Base-by-base conservation (phyloP, 768 basidiomycete species). In the Paxillus rubicundulus region DNA sequence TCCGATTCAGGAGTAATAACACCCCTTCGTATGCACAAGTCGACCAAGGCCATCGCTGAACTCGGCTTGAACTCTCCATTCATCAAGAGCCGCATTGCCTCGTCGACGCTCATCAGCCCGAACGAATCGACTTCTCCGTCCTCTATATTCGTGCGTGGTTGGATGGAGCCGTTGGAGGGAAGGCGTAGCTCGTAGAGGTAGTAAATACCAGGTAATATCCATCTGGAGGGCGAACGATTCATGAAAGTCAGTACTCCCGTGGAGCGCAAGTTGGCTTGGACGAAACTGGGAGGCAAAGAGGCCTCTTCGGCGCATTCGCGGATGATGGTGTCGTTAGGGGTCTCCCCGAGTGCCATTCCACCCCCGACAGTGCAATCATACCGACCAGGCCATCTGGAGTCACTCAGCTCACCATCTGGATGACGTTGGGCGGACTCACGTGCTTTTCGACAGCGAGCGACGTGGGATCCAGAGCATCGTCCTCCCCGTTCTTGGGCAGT, bases 311-410 rank as follows among this genome's bases (percentile, higher is more conserved):
- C 61, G 38, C 71, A 72, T 61, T 77, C 76, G 3, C 72, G 74
- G 36, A 77, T 38, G 48, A 76, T 72, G 9, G 73, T 73, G 9
- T 64, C 56, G 12, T 66, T 42, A 0, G 75, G 69, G 1, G 65
- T 62, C 49, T 76, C 72, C 5, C 74, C 72, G 2, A 75, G 62
- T 12, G 65, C 71, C 55, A 78, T 74, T 1, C 76, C 74, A 14
- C 77, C 77, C 39, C 73, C 75, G 17, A 69, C 72, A 3, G 75
- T 77, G 24, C 75, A 75, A 56, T 77, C 76, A 1, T 77, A 70
- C 34, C 55, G 57, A 4, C 76, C 74, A 37, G 63, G 63, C 64
- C 64, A 58, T 24, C 63, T 65, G 30, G 21, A 27, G 27, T 2
- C 13, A 21, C 7, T 65, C 16, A 43, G n/a, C 28, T 27, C 24